Evolutionary conservation across 352 stramenopile species (phyloP), one percentile per base, ranked within the genome.

Genomic region (Globisporangium yorkense): DNA sequence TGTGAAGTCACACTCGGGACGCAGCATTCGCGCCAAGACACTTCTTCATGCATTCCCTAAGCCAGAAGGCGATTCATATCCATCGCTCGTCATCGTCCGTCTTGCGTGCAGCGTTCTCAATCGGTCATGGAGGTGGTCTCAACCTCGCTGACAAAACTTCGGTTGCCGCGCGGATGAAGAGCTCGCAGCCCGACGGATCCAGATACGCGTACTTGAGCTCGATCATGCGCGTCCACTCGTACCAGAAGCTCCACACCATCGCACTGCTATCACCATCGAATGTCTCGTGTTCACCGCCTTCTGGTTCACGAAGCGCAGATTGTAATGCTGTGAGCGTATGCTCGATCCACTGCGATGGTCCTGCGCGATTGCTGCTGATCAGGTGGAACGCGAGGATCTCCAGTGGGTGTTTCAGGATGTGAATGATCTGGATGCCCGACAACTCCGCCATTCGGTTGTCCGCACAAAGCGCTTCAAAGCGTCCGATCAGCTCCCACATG

Each of bases 191-290:
- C 18, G 60, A 40, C 18, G 51, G 57, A 15, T 75, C 56, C 12
- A 79, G n/a, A 37, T 75, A 79, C 57, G 73, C 75, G 44, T 79
- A 80, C 52, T 72, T 84, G 50, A 82, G 59, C 24, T 74, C 41
- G 65, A 84, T 78, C 45, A 74, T 67, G 47, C 74, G 60, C 21
- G 59, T 47, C 70, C 70, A 84, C 45, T 55, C 59, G 33, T 40
- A 46, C 52, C 53, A 57, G 41, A 56, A 65, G 2, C 52, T 54
- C 31, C 46, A 41, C 55, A 47, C 27, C 18, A 39, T 21, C 24
- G 13, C 48, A 27, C 13, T 33, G 18, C 15, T 43, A 4, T 44
- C 49, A 12, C 20, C 18, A n/a, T n/a, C 31, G 49, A 41, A 33
- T n/a, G 49, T n/a, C 12, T 27, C 29, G 8, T 8, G 6, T 20